Evolutionary conservation across 495 filamentous ascomycete species (phyloP), one percentile per base, ranked within the genome.

Genomic region (Hyaloscypha variabilis): DNA sequence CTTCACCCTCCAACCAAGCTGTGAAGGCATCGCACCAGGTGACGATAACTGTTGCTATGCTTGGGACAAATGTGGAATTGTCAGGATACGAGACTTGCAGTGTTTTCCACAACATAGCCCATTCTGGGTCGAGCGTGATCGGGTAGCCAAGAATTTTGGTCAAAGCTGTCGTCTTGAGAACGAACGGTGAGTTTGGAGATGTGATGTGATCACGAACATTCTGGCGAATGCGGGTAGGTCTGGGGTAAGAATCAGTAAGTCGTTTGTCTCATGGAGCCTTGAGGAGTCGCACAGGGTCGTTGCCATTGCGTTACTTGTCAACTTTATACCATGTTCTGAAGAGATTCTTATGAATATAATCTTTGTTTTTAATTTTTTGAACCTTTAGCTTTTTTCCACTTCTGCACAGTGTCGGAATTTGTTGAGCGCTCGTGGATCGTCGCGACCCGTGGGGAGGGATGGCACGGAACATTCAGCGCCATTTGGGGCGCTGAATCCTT

Each of bases 21-120:
- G 30, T 49, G 54, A 70, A 70, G 21, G 68, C 68, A 30, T 70
- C 64, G 30, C 64, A 70, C 68, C 68, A 70, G 10, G 55, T 49
- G 19, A 65, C 58, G 13, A 70, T 25, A 11, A 62, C 50, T 17
- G 23, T 53, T 1, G 52, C 54, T 28, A 70, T 62, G 24, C 26
- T 46, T 6, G 68, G 68, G 2, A 70, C 59, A 29, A 70, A 70
- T 1, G 62, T 53, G 14, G 68, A 30, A 21, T 54, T 26, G 21
- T 70, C 68, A 10, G 68, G 64, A 31, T 56, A 70, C 36, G 30
- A 62, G 0, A n/a, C 46, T 29, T 70, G 60, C 8, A 67, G 46
- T 25, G 56, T 67, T 29, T 64, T 65, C 68, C 68, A 70, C 10
- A 70, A 31, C 64, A 70, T 70, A 3, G 56, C 19, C 68, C 68